Conservation (phyloP, 345 rosid species). For the Microcos paniculata region DNA sequence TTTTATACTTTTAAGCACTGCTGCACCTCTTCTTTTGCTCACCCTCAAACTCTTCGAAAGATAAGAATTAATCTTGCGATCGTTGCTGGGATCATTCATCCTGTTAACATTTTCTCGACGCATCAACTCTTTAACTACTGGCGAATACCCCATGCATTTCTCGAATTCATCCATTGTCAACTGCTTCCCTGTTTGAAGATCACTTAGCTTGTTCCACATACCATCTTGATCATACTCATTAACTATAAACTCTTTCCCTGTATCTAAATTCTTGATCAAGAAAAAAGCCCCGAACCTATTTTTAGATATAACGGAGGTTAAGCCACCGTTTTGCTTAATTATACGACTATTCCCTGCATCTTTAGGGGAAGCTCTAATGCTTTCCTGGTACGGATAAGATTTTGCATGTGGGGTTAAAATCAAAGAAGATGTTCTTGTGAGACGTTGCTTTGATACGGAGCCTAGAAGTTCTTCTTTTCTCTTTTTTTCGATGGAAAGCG, state of each 20-base stretch:
- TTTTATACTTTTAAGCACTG: constrained; percentile 78
- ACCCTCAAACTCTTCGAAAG: constrained; percentile 70
- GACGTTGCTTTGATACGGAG: constrained; percentile 54
- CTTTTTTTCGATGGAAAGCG: constrained; percentile 35
- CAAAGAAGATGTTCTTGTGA: constrained; percentile 61
- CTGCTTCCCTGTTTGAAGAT: constrained; percentile 91
- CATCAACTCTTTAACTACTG: constrained; percentile 88
- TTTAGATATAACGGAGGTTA: constrained; percentile 36
- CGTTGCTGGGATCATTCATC: constrained; percentile 10
- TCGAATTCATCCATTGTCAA: constrained; percentile 91
- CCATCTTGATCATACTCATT: constrained; percentile 75
- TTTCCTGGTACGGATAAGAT: constrained; percentile 37
- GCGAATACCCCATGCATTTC: constrained; percentile 74
- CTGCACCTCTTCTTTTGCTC: constrained; percentile 82
- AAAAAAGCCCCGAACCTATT: constrained; percentile 58
- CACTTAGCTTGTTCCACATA: constrained; percentile 87
- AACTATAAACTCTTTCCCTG: constrained; percentile 79
- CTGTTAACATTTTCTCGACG: constrained; percentile 49
- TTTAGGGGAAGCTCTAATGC: constrained; percentile 31
- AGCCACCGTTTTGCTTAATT: constrained; percentile 8
- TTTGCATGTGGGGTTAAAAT: constrained; percentile 40
- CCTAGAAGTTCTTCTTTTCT: constrained; percentile 77
- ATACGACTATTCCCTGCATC: constrained; percentile 16
- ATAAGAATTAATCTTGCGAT: constrained; percentile 49
- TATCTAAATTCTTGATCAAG: constrained; percentile 86